Conservation (phyloP, 352 stramenopile genomes). For the Phytophthora hibernalis region DNA sequence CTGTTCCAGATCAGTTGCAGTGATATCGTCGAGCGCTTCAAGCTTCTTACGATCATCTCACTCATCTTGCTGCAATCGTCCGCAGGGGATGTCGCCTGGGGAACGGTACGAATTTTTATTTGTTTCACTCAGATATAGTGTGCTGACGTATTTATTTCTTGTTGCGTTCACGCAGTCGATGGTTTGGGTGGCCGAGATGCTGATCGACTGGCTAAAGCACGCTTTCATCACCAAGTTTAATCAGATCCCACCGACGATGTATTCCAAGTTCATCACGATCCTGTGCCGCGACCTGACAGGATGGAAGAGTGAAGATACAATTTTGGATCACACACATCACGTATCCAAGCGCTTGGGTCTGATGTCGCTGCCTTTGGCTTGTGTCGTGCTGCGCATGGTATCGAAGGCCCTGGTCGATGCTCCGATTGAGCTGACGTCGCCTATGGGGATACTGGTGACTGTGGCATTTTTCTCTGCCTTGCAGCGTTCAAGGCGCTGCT, state of each 20-base stretch:
- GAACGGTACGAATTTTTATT: conserved; percentile 55
- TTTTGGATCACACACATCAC: conserved; percentile 95
- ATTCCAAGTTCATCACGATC: conserved; percentile 96
- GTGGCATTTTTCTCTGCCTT: conserved; percentile 79
- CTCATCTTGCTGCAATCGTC: conserved; percentile 95
- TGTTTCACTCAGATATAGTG: conserved; percentile 1
- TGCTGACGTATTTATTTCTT: not conserved
- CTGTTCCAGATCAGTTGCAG: conserved; percentile 98
- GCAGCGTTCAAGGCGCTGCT: conserved; percentile 81
- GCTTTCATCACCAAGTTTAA: conserved; percentile 99
- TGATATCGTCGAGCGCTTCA: conserved; percentile 98
- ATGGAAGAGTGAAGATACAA: conserved; percentile 92
- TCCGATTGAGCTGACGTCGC: conserved; percentile 46
- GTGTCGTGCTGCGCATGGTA: conserved; percentile 90
- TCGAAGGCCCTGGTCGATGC: conserved; percentile 65
- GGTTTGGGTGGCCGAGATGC: conserved; percentile 93
- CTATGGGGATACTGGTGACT: conserved; percentile 53
- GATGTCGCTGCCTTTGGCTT: conserved; percentile 94
- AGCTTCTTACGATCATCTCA: conserved; percentile 95
- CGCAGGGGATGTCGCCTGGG: conserved; percentile 73
- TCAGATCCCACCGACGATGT: conserved; percentile 93
- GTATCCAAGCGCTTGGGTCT: conserved; percentile 94
- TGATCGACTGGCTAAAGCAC: conserved; percentile 99
- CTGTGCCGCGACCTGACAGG: conserved; percentile 95
- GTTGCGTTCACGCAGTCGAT: conserved; percentile 55